Conservation (phyloP, 2,329 filamentous ascomycete species). For the Pyrenochaeta sp. region DNA sequence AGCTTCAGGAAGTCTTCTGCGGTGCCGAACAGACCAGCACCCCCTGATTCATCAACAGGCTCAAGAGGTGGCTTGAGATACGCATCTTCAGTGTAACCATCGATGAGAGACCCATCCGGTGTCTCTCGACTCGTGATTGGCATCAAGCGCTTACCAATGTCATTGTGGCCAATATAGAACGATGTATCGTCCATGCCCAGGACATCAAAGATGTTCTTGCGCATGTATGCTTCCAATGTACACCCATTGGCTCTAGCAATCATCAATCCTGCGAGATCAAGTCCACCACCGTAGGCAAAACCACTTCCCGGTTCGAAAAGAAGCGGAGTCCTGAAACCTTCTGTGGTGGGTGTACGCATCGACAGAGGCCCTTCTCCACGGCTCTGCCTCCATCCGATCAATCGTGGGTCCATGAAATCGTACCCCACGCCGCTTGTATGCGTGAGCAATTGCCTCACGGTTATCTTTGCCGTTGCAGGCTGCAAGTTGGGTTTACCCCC, state of each 20-base stretch:
- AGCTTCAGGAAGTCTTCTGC: slow-evolving; percentile 29
- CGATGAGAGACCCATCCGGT: slow-evolving; percentile 12
- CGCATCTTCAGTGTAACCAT: slow-evolving; percentile 1
- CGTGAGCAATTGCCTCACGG: slow-evolving; percentile 30
- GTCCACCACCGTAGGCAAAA: slow-evolving; percentile 29
- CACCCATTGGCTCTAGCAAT: slow-evolving; percentile 29
- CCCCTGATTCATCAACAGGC: slow-evolving; percentile 26
- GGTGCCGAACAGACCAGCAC: slow-evolving; percentile 25
- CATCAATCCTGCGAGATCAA: slow-evolving; percentile 36
- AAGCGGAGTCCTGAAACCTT: slow-evolving; percentile 25
- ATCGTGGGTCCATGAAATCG: slow-evolving; percentile 25
- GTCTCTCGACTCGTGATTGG: slow-evolving; percentile 15
- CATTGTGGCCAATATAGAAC: slow-evolving; percentile 21
- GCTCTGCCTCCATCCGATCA: slow-evolving; percentile 21
- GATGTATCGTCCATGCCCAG: slow-evolving; percentile 34
- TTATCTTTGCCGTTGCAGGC: slow-evolving; percentile 27
- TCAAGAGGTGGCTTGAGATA: slow-evolving; percentile 9
- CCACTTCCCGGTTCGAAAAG: slow-evolving; percentile 37
- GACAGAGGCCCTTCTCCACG: slow-evolving; percentile 12
- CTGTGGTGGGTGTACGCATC: slow-evolving; percentile 16
- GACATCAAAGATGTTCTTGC: slow-evolving; percentile 29
- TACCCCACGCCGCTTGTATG: slow-evolving; percentile 39
- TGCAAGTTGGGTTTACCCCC: slow-evolving; percentile 17
- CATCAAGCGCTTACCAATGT: slow-evolving; percentile 24
- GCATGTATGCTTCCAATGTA: slow-evolving; percentile 34